Evolutionary conservation across 169 alveolate species (phyloP), one percentile per base, ranked within the genome.

Genomic region (Besnoitia besnoiti): DNA sequence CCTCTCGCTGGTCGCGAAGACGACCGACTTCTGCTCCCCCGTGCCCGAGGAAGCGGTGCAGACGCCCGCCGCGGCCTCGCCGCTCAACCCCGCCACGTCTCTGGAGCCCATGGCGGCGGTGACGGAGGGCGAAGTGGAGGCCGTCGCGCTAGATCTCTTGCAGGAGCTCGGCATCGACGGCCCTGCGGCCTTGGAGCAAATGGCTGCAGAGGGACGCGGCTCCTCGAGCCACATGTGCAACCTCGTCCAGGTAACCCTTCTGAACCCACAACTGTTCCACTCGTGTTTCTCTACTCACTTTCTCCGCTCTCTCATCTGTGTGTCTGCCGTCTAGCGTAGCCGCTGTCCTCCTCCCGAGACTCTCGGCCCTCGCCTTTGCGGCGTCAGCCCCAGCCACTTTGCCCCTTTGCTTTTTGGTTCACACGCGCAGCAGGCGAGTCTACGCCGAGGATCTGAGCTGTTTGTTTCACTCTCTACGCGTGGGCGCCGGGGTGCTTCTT

Each of bases 141-240:
- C 92, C 1, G 92, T 73, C 4, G 76, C 75, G 4, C 75, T 46
- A 0, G 92, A 89, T 42, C 49, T 67, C 37, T 33, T 89, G 39
- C 49, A 89, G 40, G 92, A 89, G 50, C 44, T 73, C 24, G 92
- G 87, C 55, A 77, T 67, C 2, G 87, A 89, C 50, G 67, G 67
- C 77, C n/a, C 40, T 30, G 67, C 77, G 35, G 19, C 73, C 44
- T 0, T 89, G 44, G 87, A 77, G 59, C 87, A 77, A 12, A 77
- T 77, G 87, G 59, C 49, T 0, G 3, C 3, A 30, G 87, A 77
- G 37, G 87, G 87, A n/a, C 40, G 24, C 7, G 35, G 40, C 87
- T 2, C 49, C 59, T 0, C 59, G 14, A 5, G n/a, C 49, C 59
- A 24, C 40, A 10, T 77, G 44, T 77, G 87, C 87, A 24, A 35